Evolutionary conservation across 257 asterid genomes (phyloP), one percentile per base, ranked within the genome.

Genomic region (Nicotiana otophora): DNA sequence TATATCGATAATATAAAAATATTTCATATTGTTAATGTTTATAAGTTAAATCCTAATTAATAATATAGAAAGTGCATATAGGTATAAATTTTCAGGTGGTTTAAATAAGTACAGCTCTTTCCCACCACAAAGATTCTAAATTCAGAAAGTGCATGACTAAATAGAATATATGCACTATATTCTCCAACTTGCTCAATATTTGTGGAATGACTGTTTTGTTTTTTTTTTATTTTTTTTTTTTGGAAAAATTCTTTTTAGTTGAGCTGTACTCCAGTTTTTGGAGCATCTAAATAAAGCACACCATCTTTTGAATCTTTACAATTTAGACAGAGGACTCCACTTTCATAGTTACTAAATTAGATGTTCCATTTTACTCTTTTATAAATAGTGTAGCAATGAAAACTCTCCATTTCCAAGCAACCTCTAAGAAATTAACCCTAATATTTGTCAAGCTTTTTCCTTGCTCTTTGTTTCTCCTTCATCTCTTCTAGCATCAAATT

Each of bases 221-320:
- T 57, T 53, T 53, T 11, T 2, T 51, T 54, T n/a, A n/a, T n/a
- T n/a, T n/a, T n/a, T n/a, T n/a, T 72, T 42, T n/a, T n/a, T n/a
- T n/a, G n/a, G n/a, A n/a, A n/a, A n/a, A n/a, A n/a, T n/a, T n/a
- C n/a, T n/a, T n/a, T 80, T 36, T 42, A 80, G 42, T 16, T 28
- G 60, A 36, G 67, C 55, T 78, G 51, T 57, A 31, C 9, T 82
- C 10, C 79, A 46, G 20, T 72, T 72, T 17, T 7, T 72, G 36
- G 79, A 69, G 84, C 84, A 82, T 82, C 81, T 82, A 19, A 82
- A 66, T 36, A 57, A 70, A 82, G 81, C 64, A 42, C 63, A 57
- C 31, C 72, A 55, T 36, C 72, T 70, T 82, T 82, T 82, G 72
- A 55, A 82, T 69, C 72, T 82, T 82, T 74, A 48, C 39, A 46